A percentile compares a stretch with the other conserved stretches of the same genome.
These are phyloP conservation scores for Chrysopogon serrulatus DNA, from an alignment of 176 grass and related monocot genomes.

Conservation along the genomic window DNA sequence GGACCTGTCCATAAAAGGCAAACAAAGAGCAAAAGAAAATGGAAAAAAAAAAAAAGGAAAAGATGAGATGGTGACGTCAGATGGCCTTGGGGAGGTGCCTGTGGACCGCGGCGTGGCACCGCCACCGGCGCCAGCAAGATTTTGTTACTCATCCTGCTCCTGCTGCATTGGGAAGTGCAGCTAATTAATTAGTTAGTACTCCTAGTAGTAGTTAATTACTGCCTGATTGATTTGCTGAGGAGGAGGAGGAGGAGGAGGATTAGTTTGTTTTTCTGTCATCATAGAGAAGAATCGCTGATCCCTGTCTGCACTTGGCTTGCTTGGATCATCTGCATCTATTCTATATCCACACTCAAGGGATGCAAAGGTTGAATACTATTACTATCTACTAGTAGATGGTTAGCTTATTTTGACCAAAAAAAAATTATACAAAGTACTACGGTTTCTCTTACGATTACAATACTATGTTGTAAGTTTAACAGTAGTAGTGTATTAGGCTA, in stretches of 20 bases:
- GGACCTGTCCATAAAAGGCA: constrained; percentile 27
- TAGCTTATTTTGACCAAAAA: too few relatives aligned
- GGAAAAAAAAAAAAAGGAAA: background rate
- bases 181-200: background rate
- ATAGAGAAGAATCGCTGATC: background rate
- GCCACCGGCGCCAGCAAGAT: constrained; percentile 18
- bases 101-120: background rate
- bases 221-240: background rate
- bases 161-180: constrained; percentile 23
- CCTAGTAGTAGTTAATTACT: background rate
- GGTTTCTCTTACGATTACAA: too few relatives aligned
- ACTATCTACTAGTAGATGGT: too few relatives aligned
- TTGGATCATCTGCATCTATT: too few relatives aligned
- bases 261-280: background rate
- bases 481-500: too few relatives aligned
- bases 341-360: too few relatives aligned
- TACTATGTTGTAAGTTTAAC: too few relatives aligned
- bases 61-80: constrained; percentile 33
- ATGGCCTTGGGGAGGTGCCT: background rate
- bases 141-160: background rate
- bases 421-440: too few relatives aligned
- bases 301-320: background rate
- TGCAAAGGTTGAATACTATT: too few relatives aligned
- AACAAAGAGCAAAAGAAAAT: constrained; percentile 29
- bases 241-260: background rate